These are phyloP conservation scores for Spongospora subterranea DNA, from an alignment of 208 protist genomes.

Conservation along the genomic window DNA sequence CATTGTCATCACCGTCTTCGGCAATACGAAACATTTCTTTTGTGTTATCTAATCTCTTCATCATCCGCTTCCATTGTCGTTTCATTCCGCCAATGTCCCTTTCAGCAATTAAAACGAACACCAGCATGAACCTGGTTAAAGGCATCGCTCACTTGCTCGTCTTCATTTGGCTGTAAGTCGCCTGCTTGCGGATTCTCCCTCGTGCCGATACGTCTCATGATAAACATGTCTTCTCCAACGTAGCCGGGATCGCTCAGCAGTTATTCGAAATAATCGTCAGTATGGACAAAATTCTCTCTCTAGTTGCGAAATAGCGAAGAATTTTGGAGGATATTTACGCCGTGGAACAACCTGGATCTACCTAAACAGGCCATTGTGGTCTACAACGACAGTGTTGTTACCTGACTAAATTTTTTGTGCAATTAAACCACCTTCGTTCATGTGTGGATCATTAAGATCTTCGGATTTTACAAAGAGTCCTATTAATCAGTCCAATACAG, in stretches of 20 bases:
- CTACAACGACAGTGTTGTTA: not conserved
- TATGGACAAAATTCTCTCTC: not conserved
- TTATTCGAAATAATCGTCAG: not conserved
- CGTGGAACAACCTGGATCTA: not conserved
- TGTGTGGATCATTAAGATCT: not conserved
- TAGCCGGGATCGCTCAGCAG: not conserved
- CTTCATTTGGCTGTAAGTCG: not conserved
- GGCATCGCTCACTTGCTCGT: not conserved
- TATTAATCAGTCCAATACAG: not conserved
- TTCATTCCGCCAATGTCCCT: not conserved
- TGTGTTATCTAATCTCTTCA: too few relatives aligned
- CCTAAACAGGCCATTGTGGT: not conserved
- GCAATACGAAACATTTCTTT: too few relatives aligned
- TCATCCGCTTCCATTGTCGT: not conserved
- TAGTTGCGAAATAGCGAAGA: not conserved
- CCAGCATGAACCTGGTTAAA: not conserved
- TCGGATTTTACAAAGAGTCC: not conserved
- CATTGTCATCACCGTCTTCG: too few relatives aligned
- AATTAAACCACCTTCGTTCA: not conserved
- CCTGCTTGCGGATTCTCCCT: not conserved
- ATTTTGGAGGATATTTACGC: not conserved
- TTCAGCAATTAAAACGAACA: not conserved
- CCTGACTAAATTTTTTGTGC: not conserved
- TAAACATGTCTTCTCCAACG: not conserved
- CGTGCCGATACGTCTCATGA: not conserved